Conservation (phyloP, 352 stramenopile genomes). For the Pythium apleroticum region DNA sequence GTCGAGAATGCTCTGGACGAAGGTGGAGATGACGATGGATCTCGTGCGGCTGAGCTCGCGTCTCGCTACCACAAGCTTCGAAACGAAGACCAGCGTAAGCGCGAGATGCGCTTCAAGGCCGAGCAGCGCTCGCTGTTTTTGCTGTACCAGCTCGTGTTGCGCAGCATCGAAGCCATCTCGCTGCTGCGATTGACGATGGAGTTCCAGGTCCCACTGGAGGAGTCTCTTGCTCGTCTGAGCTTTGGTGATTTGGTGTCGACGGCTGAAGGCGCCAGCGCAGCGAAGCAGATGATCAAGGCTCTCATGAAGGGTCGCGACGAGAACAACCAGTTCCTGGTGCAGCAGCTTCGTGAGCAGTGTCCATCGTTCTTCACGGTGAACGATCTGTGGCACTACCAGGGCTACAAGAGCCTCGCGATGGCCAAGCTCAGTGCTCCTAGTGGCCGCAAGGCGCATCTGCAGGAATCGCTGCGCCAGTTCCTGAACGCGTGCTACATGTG, state of each 20-base stretch:
- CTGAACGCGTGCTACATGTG: constrained; percentile 84
- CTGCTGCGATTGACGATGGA: constrained; percentile 64
- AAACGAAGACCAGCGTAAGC: constrained; percentile 70
- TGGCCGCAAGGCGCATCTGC: constrained; percentile 58
- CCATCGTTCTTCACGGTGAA: constrained; percentile 82
- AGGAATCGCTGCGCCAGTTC: constrained; percentile 79
- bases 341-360: constrained; percentile 83
- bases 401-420: constrained; percentile 80
- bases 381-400: constrained; percentile 83
- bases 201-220: constrained; percentile 68
- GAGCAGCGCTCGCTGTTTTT: constrained; percentile 84
- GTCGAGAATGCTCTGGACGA: constrained; percentile 61
- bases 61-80: constrained; percentile 72
- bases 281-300: constrained; percentile 78
- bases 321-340: constrained; percentile 80
- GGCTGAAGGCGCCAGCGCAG: constrained; percentile 49
- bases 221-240: constrained; percentile 56
- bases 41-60: constrained; percentile 63
- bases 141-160: constrained; percentile 73
- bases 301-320: constrained; percentile 79
- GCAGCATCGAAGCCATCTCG: constrained; percentile 80
- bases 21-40: constrained; percentile 40
- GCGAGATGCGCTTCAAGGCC: constrained; percentile 74
- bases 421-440: constrained; percentile 73
- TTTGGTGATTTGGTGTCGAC: constrained; percentile 82